Evolutionary conservation across 257 asterid genomes (phyloP), one percentile per base, ranked within the genome.

Genomic region (Prunella vulgaris): DNA sequence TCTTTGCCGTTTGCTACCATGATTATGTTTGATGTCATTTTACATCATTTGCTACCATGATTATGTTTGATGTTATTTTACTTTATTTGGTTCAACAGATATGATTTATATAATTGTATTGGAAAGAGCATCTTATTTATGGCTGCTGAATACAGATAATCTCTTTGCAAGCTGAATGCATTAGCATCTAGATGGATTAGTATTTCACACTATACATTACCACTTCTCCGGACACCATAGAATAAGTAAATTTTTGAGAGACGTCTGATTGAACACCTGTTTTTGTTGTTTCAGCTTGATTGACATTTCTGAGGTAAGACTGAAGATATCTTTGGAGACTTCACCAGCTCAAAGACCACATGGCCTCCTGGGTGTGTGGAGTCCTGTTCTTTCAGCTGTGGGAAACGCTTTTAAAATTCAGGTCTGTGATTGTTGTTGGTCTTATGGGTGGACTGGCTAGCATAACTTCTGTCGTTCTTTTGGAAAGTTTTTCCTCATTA

Each of bases 341-440:
- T 87, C 90, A 72, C 96, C 99, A 33, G 91, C 91, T 65, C 85
- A 90, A 78, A 84, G 99, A 76, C 99, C 96, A 32, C 92, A 82
- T 72, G 99, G 97, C 67, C 93, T 84, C 74, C 83, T 94, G 57
- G 99, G 99, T 53, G 92, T 94, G 30, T 94, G 99, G 99, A 82
- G 99, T 60, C 99, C 99, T 68, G 81, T 94, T 69, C 91, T 94
- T 49, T 90, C 99, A 52, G 99, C 99, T 71, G 87, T 94, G 76
- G 99, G 99, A 69, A 94, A 88, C 72, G 96, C 97, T 69, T 94
- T 94, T 67, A 94, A 94, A 82, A 70, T 94, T 76, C 96, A 90
- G 96, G 97, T 90, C 48, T 72, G 78, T 42, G n/a, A n/a, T n/a
- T 42, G 42, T 51, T 70, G 18, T 64, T 42, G 40, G 42, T 60